These are phyloP conservation scores for Coemansia sp. DNA, from an alignment of 192 early-diverging fungal genomes.

Conservation along the genomic window DNA sequence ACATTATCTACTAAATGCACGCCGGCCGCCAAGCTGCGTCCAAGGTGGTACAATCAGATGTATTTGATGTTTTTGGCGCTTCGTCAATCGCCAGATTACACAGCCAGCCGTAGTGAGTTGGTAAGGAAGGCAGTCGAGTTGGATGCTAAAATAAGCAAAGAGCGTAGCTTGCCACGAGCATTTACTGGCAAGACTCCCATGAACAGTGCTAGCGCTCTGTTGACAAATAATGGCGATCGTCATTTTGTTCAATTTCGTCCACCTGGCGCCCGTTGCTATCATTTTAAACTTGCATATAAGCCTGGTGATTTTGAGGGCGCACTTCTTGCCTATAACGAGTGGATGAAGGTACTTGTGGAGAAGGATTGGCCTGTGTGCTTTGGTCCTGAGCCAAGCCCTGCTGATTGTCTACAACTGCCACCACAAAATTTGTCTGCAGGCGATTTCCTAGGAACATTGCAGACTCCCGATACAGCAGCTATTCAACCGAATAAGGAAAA, in stretches of 20 bases:
- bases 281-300: slow-evolving; percentile 78
- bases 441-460: neutral
- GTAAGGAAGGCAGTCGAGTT: slow-evolving; percentile 73
- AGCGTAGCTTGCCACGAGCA: slow-evolving; percentile 71
- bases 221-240: slow-evolving; percentile 76
- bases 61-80: slow-evolving; percentile 83
- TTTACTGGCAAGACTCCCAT: slow-evolving; percentile 86
- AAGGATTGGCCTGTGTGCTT: slow-evolving; percentile 88
- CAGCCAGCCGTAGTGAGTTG: slow-evolving; percentile 69
- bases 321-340: slow-evolving; percentile 64
- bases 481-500: neutral
- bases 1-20: neutral
- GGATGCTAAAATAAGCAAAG: slow-evolving; percentile 72
- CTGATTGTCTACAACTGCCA: neutral
- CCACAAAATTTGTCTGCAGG: neutral
- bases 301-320: slow-evolving; percentile 80
- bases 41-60: slow-evolving; percentile 89
- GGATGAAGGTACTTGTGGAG: slow-evolving; percentile 67
- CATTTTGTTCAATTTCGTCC: slow-evolving; percentile 75
- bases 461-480: neutral
- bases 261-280: slow-evolving; percentile 61
- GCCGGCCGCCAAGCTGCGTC: slow-evolving; percentile 28
- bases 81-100: slow-evolving; percentile 64
- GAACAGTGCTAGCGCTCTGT: slow-evolving; percentile 73
- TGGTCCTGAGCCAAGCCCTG: slow-evolving; percentile 41